Base-by-base conservation (phyloP, 495 filamentous ascomycete genomes). In the Hyaloscypha finlandica region DNA sequence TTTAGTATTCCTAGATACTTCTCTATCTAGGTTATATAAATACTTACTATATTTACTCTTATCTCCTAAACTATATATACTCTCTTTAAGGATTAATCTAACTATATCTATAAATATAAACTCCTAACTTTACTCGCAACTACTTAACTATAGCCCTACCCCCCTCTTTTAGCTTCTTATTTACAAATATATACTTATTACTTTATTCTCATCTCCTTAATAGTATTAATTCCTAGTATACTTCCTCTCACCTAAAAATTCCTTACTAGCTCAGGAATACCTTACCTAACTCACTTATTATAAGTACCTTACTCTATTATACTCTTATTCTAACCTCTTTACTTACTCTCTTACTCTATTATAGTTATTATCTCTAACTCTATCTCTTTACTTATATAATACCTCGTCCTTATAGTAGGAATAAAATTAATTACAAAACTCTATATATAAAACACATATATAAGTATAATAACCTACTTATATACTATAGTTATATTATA, bases 391-490 rank as follows among this genome's bases (percentile, higher is more conserved):
- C 39, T 61, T 5, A 37, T 9, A 42, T 60, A 60, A 31, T 67
- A 42, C 58, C 87, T 88, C 3, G 85, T 45, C 42, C 42, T 45
- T 12, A 45, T 12, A 4, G 92, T 92, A 0, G 95, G 94, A 59
- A 92, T 80, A 45, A 99, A 82, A 75, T 99, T 95, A 71, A 97
- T 80, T 55, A 89, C 85, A 79, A 96, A 97, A 51, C 90, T 92
- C 60, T 94, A 84, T 42, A 97, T 81, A 75, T 95, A 97, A 70
- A 92, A 89, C 9, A 89, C 92, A 79, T 96, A 99, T 65, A 97
- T 81, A 68, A 97, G 86, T 30, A 93, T 88, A 66, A 99, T 89
- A 59, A 88, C 68, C 93, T 93, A 97, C 77, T 92, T 89, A 19
- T 86, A 62, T 29, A 84, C 68, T 4, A 81, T 84, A 12, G 77